Conservation (phyloP, 1,284 basidiomycete genomes). For the Schizophyllum commune region DNA sequence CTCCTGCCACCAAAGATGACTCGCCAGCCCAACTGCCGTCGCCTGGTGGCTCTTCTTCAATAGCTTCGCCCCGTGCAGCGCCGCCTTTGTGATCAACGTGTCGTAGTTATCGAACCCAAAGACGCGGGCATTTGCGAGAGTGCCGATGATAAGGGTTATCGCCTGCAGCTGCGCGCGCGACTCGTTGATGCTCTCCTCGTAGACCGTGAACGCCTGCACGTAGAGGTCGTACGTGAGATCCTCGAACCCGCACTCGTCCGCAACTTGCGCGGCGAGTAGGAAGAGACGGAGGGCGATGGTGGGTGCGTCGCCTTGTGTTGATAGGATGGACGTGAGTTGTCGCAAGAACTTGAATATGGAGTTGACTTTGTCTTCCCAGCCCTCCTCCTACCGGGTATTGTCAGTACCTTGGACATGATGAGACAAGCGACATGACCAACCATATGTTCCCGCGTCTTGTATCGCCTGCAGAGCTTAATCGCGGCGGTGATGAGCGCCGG, state of each 20-base stretch:
- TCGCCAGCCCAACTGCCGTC: slow-evolving; percentile 87
- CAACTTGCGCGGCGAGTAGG: slow-evolving; percentile 88
- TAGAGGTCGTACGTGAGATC: slow-evolving; percentile 94
- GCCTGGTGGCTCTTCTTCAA: slow-evolving; percentile 96
- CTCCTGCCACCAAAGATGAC: slow-evolving; percentile 96
- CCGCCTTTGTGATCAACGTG: slow-evolving; percentile 92
- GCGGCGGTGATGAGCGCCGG: slow-evolving; percentile 87
- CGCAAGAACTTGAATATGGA: slow-evolving; percentile 88
- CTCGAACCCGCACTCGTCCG: slow-evolving; percentile 89
- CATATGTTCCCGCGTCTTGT: slow-evolving; percentile 68
- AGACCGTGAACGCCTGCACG: slow-evolving; percentile 92
- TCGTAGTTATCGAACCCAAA: slow-evolving; percentile 92
- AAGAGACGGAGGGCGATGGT: slow-evolving; percentile 85
- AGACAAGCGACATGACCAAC: slow-evolving; percentile 24
- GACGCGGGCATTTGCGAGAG: slow-evolving; percentile 76
- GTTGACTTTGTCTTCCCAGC: slow-evolving; percentile 78
- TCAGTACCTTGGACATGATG: slow-evolving; percentile 3
- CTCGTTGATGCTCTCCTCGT: slow-evolving; percentile 93
- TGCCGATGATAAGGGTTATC: slow-evolving; percentile 86
- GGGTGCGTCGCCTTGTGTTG: slow-evolving; percentile 86
- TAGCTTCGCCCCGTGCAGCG: slow-evolving; percentile 87
- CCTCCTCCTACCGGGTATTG: slow-evolving; percentile 48
- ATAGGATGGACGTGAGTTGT: slow-evolving; percentile 85
- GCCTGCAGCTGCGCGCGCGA: slow-evolving; percentile 88
- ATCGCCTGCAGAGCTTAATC: slow-evolving; percentile 85